Evolutionary conservation across 345 rosid species (phyloP), one percentile per base, ranked within the genome.

Genomic region (Odontarrhena argentea): DNA sequence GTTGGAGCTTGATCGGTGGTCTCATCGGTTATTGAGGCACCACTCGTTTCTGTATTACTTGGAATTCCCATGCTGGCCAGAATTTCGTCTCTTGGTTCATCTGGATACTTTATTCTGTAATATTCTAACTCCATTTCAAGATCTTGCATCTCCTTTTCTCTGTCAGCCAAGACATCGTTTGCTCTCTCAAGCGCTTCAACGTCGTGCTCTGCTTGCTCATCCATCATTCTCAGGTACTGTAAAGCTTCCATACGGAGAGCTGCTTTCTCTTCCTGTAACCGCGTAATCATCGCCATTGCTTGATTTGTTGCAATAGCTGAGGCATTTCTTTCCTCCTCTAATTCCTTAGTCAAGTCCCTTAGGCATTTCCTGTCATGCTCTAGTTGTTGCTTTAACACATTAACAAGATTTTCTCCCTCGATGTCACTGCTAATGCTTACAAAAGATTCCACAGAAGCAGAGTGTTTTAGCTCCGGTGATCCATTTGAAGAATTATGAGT

Each of bases 141-240:
- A 72, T 86, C 96, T 74, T 88, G 89, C 59, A 88, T 51, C 24
- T 84, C 86, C 60, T 83, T 88, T 65, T 88, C 96, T 67, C 79
- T 84, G 24, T 84, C 90, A 30, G 87, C 84, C 43, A 84, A 58
- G 32, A 84, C 83, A 65, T 84, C 86, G 62, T 86, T 86, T 42
- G 87, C 86, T 74, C 73, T 84, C 70, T 82, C 85, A 54, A 90
- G 74, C 5, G 84, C 88, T 48, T 86, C 92, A 18, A 66, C 78
- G 61, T 90, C 95, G 38, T 84, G 85, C 51, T 87, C 96, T 0
- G 90, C 88, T 75, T 91, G 92, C 76, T 86, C 96, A 62, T 91
- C 97, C 97, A 87, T 91, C 96, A 91, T 84, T 74, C 97, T 86
- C 59, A 91, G 74, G 80, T 79, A 83, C 72, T 91, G 97, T 68